Evolutionary conservation across 116 monocot genomes (phyloP).

Genomic region (Trichopus zeylanicus): DNA sequence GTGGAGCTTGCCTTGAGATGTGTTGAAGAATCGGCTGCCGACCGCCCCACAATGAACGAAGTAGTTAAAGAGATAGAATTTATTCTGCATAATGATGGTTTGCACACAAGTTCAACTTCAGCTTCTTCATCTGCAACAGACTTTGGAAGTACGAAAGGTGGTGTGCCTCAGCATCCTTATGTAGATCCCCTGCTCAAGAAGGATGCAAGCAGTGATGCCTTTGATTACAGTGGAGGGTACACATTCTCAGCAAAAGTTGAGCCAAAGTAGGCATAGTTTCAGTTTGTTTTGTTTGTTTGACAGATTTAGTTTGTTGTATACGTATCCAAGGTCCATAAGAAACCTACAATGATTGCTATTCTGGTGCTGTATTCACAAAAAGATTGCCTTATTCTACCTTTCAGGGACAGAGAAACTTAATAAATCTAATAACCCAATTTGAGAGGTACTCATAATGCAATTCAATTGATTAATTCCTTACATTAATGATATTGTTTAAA

Average conservation of each 20-base stretch:
- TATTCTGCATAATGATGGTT: slow-evolving; percentile 50
- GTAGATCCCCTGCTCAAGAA: slow-evolving; percentile 18
- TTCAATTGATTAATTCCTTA: too few species aligned
- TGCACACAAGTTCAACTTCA: slow-evolving; percentile 26
- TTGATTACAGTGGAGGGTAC: slow-evolving; percentile 48
- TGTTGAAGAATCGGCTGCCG: slow-evolving; percentile 40
- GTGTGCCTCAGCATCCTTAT: slow-evolving; percentile 30
- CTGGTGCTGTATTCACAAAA: neutral
- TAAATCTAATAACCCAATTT: too few species aligned
- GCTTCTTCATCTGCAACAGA: slow-evolving; percentile 39
- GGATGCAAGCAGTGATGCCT: slow-evolving; percentile 31
- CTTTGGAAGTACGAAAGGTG: slow-evolving; percentile 17
- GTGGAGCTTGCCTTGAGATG: slow-evolving; percentile 62
- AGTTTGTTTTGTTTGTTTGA: neutral
- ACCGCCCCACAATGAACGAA: slow-evolving; percentile 69
- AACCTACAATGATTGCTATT: neutral
- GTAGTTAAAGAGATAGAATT: slow-evolving; percentile 81
- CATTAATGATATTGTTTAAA: too few species aligned
- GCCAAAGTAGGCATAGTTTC: slow-evolving; percentile 40
- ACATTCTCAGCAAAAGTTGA: slow-evolving; percentile 28
- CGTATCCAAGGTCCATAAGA: neutral
- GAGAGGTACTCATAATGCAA: too few species aligned
- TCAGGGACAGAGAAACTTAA: too few species aligned
- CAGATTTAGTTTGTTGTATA: too few species aligned
- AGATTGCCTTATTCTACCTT: neutral